These are phyloP conservation scores for Ceratocystis smalleyi DNA, from an alignment of 2,329 filamentous ascomycete species.

Conservation along the genomic window DNA sequence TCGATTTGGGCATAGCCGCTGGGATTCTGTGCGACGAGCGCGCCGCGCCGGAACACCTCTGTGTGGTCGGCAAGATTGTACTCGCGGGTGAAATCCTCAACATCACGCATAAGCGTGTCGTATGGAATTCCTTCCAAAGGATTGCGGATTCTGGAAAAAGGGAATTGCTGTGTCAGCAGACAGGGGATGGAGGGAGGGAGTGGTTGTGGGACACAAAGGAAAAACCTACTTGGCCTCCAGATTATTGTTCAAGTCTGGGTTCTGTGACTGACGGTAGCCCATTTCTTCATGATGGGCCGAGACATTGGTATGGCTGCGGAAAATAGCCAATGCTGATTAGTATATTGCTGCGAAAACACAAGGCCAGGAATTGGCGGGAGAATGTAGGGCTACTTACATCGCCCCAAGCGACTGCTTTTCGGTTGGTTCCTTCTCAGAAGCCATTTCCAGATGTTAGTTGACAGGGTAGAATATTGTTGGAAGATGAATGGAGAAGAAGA, in stretches of 20 bases:
- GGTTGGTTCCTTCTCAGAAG: neutral
- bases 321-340: neutral
- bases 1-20: conserved; percentile 19
- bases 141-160: conserved; percentile 28
- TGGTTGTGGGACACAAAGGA: neutral
- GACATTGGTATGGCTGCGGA: conserved; percentile 4
- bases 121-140: conserved; percentile 35
- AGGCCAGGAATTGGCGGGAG: neutral
- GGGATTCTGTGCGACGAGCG: conserved; percentile 25
- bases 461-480: neutral
- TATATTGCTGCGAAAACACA: too few relatives aligned
- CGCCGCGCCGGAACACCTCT: conserved; percentile 27
- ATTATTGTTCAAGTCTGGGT: conserved; percentile 23
- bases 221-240: conserved; percentile 31
- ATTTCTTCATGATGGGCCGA: conserved; percentile 17
- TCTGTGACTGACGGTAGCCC: neutral
- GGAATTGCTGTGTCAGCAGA: neutral
- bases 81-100: conserved; percentile 34
- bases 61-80: conserved; percentile 35
- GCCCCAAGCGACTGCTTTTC: neutral
- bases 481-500: neutral
- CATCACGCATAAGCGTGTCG: conserved; percentile 37
- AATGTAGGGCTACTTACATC: neutral
- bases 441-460: neutral
- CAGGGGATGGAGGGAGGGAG: neutral